Base-by-base conservation (phyloP, 345 rosid genomes). In the Eucalyptus polyanthemos region DNA sequence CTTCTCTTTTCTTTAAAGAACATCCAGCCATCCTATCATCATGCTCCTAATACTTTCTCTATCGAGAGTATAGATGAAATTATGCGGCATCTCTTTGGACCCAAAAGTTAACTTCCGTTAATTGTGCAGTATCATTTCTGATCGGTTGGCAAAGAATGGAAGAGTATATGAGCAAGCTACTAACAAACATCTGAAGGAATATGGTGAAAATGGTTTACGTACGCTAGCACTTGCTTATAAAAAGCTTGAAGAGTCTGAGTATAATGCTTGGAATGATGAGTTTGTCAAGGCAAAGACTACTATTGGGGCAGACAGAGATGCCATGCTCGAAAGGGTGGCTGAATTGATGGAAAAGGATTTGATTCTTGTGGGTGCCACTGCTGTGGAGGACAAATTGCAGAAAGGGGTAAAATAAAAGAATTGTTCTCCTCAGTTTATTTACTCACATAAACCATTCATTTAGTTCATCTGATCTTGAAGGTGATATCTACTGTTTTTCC, bases 351-450 rank as follows among this genome's bases (percentile, higher is more conserved):
- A 98, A 91, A 97, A 87, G 89, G 99, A 97, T 9, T 92, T 98
- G 91, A 95, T 95, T 87, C 99, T 98, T 76, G 90, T 98, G 34
- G 99, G 99, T 88, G 99, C 99, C 90, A 98, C 99, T 88, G 99
- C 99, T 88, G 99, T 98, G 88, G 99, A 98, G 94, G 99, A 98
- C 94, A 98, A 97, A 92, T 92, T 98, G 92, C 99, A 98, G 91
- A 94, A 94, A 91, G 99, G 99, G 97, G 99, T 98, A 95, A 60
- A 87, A 50, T 54, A 87, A 90, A 21, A 54, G 13, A 31, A 34
- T 86, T 86, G n/a, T 87, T 88, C 89, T 86, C 86, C 87, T 91
- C 65, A 87, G 50, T 67, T 91, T 91, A 91, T 13, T 88, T 89
- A 86, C n/a, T 89, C 85, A 11, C 85, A 40, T 40, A 76, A 14